These are phyloP conservation scores for Emiliania huxleyi DNA, from an alignment of 78 protist species.

Conservation along the genomic window DNA sequence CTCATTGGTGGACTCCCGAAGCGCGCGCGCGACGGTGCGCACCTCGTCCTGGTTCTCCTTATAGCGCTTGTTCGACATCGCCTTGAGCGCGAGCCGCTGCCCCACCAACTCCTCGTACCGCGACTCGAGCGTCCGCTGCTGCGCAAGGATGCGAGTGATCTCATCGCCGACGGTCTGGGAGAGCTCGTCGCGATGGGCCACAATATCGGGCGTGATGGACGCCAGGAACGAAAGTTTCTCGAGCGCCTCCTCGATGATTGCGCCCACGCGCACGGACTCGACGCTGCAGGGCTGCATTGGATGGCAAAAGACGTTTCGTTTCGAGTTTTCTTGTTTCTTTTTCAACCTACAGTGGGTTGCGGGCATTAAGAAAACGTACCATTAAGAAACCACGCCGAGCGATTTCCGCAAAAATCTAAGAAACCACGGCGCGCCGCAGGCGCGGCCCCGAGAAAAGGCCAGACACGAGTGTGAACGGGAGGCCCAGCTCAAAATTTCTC, in stretches of 20 bases:
- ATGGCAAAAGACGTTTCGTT: too few species aligned
- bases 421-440: too few species aligned
- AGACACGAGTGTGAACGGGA: too few species aligned
- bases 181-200: conserved; percentile 58
- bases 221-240: conserved; percentile 36
- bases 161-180: conserved; percentile 40
- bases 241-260: conserved; percentile 45
- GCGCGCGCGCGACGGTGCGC: background rate
- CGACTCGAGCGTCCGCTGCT: conserved; percentile 19
- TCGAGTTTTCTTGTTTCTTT: too few species aligned
- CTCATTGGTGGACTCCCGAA: conserved; percentile 32
- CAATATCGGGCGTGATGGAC: conserved; percentile 44
- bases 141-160: conserved; percentile 23
- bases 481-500: too few species aligned
- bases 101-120: conserved; percentile 33
- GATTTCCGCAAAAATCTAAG: too few species aligned
- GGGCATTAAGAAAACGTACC: too few species aligned
- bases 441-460: too few species aligned
- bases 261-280: conserved; percentile 16
- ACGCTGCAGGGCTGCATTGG: too few species aligned
- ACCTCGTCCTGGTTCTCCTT: conserved; percentile 16
- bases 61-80: background rate
- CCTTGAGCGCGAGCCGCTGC: conserved; percentile 30
- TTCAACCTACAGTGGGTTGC: too few species aligned
- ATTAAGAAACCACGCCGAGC: too few species aligned